Evolutionary conservation across 73 alveolate genomes (phyloP), one percentile per base, ranked within the genome.

Genomic region (Blepharisma stoltei): DNA sequence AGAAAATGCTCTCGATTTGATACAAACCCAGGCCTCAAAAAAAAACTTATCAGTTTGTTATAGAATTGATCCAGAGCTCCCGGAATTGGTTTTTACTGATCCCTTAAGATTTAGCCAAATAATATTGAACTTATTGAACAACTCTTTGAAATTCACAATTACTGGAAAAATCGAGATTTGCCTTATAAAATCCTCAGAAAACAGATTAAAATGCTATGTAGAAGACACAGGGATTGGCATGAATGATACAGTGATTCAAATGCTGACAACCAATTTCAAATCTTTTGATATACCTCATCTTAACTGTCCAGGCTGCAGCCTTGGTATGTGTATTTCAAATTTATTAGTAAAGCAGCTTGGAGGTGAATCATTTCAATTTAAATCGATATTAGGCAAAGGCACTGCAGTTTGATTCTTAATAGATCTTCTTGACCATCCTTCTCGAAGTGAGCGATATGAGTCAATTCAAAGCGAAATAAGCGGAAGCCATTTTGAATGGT

Each of bases 161-260:
- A 3, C 73, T 60, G 73, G 73, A 25, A n/a, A 60, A 20, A 60
- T 60, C 14, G n/a, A 14, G 14, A 0, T 44, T 11, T 47, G 67
- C 23, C 23, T n/a, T 1, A 20, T 69, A 14, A 25, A 69, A n/a
- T 37, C 9, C 4, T 0, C 9, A 1, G 32, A 69, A 69, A n/a
- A 9, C 2, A n/a, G 9, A 3, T n/a, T 69, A 8, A 69, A 43
- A 44, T 18, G 11, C 27, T 23, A 3, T 1, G 23, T 18, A 14
- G n/a, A 69, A 69, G 79, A 69, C 27, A 44, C 79, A n/a, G 79
- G 79, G 0, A 4, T 38, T 46, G 79, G 79, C 71, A 69, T 69
- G 37, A 14, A 25, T 23, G 43, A 46, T 8, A 5, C 11, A 0
- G 4, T 14, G 5, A 5, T 44, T 69, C 76, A 11, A 11, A 69